Evolutionary conservation across 495 filamentous ascomycete species (phyloP).

Genomic region (Neurospora sp.): DNA sequence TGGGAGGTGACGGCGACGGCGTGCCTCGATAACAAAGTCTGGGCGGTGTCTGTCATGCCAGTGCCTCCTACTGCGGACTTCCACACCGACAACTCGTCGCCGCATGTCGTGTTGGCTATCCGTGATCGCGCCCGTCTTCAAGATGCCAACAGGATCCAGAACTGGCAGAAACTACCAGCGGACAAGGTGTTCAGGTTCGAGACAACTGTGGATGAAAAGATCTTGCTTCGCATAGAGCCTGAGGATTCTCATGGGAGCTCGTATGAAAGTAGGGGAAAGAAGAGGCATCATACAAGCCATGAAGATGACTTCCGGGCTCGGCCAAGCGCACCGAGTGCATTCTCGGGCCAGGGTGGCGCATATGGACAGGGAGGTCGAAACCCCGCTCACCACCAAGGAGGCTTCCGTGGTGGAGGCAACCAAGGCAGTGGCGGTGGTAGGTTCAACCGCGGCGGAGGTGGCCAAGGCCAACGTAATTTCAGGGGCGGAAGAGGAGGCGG

Average conservation of each 20-base stretch:
- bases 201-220: slow-evolving; percentile 77
- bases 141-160: slow-evolving; percentile 72
- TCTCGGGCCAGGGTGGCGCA: neutral
- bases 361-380: neutral
- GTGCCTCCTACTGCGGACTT: slow-evolving; percentile 51
- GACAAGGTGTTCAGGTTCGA: slow-evolving; percentile 61
- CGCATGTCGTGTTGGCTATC: slow-evolving; percentile 67
- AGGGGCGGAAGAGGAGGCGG: slow-evolving; percentile 20
- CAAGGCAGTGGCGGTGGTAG: neutral
- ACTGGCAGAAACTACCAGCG: slow-evolving; percentile 68
- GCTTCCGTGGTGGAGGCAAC: neutral
- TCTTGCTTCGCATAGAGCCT: slow-evolving; percentile 67
- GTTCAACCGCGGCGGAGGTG: slow-evolving; percentile 10
- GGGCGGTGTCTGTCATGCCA: slow-evolving; percentile 73
- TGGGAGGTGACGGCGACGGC: slow-evolving; percentile 77
- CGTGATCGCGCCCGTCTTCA: slow-evolving; percentile 61
- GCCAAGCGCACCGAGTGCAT: slow-evolving; percentile 4
- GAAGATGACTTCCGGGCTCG: slow-evolving; percentile 36
- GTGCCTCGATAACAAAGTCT: slow-evolving; percentile 66
- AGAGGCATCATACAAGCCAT: slow-evolving; percentile 42
- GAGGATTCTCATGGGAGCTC: slow-evolving; percentile 48
- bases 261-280: slow-evolving; percentile 49
- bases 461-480: slow-evolving; percentile 18
- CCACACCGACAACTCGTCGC: slow-evolving; percentile 65
- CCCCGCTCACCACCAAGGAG: neutral